These are phyloP conservation scores for Talaromyces sp. DNA, from an alignment of 2,329 filamentous ascomycete species.

Conservation along the genomic window DNA sequence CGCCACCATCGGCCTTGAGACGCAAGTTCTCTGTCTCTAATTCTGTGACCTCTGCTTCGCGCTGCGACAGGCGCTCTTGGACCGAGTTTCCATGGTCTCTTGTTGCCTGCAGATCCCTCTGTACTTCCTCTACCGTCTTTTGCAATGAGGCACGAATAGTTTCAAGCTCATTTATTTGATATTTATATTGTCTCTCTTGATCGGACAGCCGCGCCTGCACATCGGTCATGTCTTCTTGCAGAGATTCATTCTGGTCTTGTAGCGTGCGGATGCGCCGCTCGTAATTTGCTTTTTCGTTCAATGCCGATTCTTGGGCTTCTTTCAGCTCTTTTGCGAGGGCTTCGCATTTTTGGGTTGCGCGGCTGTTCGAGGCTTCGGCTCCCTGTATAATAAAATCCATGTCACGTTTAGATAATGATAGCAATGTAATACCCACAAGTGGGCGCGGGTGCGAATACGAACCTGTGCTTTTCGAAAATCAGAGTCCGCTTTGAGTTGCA, in stretches of 20 bases:
- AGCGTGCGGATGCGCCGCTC: slow-evolving; percentile 51
- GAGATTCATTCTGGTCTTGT: slow-evolving; percentile 64
- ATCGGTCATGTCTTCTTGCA: slow-evolving; percentile 81
- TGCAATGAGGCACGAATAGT: slow-evolving; percentile 55
- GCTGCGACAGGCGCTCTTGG: slow-evolving; percentile 63
- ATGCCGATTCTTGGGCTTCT: slow-evolving; percentile 48
- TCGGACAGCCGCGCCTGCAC: slow-evolving; percentile 68
- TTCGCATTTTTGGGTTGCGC: slow-evolving; percentile 51
- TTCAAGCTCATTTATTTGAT: slow-evolving; percentile 56
- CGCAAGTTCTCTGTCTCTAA: slow-evolving; percentile 79
- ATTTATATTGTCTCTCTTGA: slow-evolving; percentile 60
- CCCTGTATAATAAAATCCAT: slow-evolving; percentile 24
- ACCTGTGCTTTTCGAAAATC: slow-evolving; percentile 67
- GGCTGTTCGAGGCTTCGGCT: slow-evolving; percentile 48
- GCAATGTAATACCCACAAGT: background rate
- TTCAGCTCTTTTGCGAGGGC: slow-evolving; percentile 50
- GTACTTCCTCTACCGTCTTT: slow-evolving; percentile 47
- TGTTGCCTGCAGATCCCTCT: slow-evolving; percentile 51
- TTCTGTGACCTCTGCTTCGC: slow-evolving; percentile 64
- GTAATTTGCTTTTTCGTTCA: slow-evolving; percentile 51
- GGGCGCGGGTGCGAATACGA: slow-evolving; percentile 10
- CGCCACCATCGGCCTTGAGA: slow-evolving; percentile 79
- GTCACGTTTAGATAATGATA: background rate
- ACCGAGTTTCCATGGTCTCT: slow-evolving; percentile 52
- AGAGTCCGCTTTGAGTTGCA: slow-evolving; percentile 73